These are phyloP conservation scores for Citrus sinensis DNA, from an alignment of 345 rosid species.

Conservation along the genomic window DNA sequence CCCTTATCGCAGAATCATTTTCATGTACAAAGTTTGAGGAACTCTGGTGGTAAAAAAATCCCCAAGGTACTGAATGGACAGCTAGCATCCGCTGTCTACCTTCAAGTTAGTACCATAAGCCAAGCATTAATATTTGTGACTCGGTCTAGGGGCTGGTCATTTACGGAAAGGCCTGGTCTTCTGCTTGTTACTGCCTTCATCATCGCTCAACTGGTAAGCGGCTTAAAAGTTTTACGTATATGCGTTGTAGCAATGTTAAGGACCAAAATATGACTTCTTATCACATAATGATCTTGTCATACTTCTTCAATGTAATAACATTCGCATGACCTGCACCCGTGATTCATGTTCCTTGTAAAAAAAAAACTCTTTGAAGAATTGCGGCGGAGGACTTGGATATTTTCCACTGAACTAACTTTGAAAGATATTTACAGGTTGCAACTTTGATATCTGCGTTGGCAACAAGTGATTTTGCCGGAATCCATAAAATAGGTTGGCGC, in stretches of 20 bases:
- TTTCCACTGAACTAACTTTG: background rate
- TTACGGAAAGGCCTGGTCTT: constrained; percentile 52
- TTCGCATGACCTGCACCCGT: background rate
- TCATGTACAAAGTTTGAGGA: constrained; percentile 29
- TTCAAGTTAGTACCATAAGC: constrained; percentile 77
- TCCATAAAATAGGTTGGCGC: constrained; percentile 66
- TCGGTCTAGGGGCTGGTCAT: constrained; percentile 66
- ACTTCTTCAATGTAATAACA: background rate
- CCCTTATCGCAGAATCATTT: constrained; percentile 40
- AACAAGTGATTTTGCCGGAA: constrained; percentile 60
- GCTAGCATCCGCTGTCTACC: constrained; percentile 61
- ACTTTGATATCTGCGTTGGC: constrained; percentile 56
- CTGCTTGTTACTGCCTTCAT: constrained; percentile 75
- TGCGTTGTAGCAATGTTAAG: background rate
- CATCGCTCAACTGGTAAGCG: constrained; percentile 53
- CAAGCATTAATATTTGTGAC: constrained; percentile 88
- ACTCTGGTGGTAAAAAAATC: constrained; percentile 19
- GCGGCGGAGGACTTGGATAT: background rate
- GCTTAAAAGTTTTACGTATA: background rate
- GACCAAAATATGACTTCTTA: background rate
- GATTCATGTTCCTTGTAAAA: background rate
- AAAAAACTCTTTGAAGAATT: too few species aligned
- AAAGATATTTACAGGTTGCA: constrained; percentile 46
- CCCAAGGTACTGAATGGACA: constrained; percentile 25
- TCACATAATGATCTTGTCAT: background rate